Evolutionary conservation across 139 green algal species (phyloP).

Genomic region (Pseudopediastrum boryanum): DNA sequence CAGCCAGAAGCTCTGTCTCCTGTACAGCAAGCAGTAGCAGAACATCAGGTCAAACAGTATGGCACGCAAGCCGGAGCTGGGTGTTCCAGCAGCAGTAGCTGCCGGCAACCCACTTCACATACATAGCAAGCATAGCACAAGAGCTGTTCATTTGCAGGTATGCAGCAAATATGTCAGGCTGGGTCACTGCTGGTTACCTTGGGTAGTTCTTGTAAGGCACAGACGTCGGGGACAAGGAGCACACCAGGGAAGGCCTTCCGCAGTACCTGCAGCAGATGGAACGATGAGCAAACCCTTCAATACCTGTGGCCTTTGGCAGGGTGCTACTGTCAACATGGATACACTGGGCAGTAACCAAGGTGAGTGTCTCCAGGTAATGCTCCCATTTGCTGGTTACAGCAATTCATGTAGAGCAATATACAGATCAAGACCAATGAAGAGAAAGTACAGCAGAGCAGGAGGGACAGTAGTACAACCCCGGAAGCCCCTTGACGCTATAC

Average conservation of each 20-base stretch:
- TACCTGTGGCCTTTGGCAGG: too few species aligned
- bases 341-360: too few species aligned
- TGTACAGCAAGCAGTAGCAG: constrained; percentile 27
- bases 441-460: too few species aligned
- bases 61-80: too few species aligned
- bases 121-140: background rate
- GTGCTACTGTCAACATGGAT: too few species aligned
- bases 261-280: constrained; percentile 72
- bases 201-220: constrained; percentile 46
- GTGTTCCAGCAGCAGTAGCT: constrained; percentile 4
- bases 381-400: too few species aligned
- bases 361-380: too few species aligned
- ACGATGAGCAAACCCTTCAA: too few species aligned
- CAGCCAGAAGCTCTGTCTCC: constrained; percentile 82
- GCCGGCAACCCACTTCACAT: background rate
- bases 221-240: constrained; percentile 63
- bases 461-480: too few species aligned
- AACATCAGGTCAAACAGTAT: background rate
- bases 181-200: constrained; percentile 27
- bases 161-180: background rate
- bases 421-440: too few species aligned
- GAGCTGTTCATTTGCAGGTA: background rate
- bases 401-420: too few species aligned
- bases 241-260: constrained; percentile 58
- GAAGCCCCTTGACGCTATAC: too few species aligned